phyloP scores from a whole-genome alignment of 2,329 filamentous ascomycete species.

The Phyllosticta ampelicida region DNA sequence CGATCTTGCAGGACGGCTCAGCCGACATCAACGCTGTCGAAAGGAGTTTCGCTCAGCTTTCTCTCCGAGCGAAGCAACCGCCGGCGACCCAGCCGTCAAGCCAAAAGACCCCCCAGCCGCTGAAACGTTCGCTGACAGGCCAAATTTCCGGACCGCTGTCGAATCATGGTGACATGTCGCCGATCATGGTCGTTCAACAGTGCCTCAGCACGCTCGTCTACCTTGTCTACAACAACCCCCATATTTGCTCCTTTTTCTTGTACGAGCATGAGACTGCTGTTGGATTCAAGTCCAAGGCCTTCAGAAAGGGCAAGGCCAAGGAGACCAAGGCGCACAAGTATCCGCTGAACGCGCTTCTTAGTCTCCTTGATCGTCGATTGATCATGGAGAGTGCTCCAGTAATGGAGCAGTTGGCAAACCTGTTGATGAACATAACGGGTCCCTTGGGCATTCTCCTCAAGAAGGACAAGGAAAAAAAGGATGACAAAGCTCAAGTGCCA shows the following conservation, averaged over 20 bases:
- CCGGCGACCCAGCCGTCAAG: slow-evolving; percentile 24
- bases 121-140: slow-evolving; percentile 65
- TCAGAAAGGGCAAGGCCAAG: slow-evolving; percentile 79
- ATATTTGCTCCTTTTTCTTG: slow-evolving; percentile 84
- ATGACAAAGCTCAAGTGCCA: slow-evolving; percentile 37
- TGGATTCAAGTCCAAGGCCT: slow-evolving; percentile 63
- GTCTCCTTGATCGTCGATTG: slow-evolving; percentile 80
- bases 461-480: slow-evolving; percentile 61
- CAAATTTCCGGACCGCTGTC: slow-evolving; percentile 29
- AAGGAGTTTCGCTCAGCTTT: slow-evolving; percentile 87
- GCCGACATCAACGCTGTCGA: slow-evolving; percentile 88
- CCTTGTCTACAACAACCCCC: slow-evolving; percentile 71
- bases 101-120: slow-evolving; percentile 63
- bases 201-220: slow-evolving; percentile 79
- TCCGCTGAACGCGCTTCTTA: slow-evolving; percentile 82
- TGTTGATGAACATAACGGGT: slow-evolving; percentile 79
- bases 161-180: slow-evolving; percentile 78
- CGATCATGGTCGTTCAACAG: slow-evolving; percentile 90
- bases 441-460: slow-evolving; percentile 74
- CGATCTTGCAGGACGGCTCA: slow-evolving; percentile 92
- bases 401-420: slow-evolving; percentile 83
- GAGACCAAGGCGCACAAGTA: slow-evolving; percentile 77
- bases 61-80: slow-evolving; percentile 76
- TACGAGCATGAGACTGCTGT: slow-evolving; percentile 80
- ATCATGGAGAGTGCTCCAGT: slow-evolving; percentile 96